Evolutionary conservation across 352 stramenopile species (phyloP), one percentile per base, ranked within the genome.

Genomic region (Phytophthora colocasiae): DNA sequence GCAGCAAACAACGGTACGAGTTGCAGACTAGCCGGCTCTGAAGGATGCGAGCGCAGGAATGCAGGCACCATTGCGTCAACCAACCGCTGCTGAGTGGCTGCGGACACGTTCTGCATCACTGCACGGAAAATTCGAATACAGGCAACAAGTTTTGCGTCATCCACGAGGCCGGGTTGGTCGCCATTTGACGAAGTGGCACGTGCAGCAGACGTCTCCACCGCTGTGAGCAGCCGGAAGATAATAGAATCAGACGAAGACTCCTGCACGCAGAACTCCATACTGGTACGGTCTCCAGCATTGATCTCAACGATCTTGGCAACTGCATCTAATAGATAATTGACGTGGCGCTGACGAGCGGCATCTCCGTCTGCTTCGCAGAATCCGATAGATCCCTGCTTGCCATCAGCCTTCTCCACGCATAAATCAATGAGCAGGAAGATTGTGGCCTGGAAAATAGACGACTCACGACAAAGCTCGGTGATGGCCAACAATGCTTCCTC

Each of bases 261-360:
- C 17, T 80, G 68, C 7, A 90, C 81, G 29, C 85, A 94, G 56
- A 93, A 94, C 55, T 93, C 83, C 87, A 96, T 96, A 64, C 78
- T 92, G 47, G 75, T 77, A 29, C 77, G 79, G 38, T 91, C 81
- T 3, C 81, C 77, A 4, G 80, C 80, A 51, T 93, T 94, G 29
- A 90, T 80, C 59, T 91, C 84, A 15, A 96, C 77, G 31, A 93
- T 96, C 69, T 89, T 87, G 17, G 88, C 88, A 24, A 94, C 81
- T 1, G 88, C 88, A 24, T 89, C 72, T 5, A 95, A 70, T 10
- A 92, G 78, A 8, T 54, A 75, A n/a, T 77, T 47, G 3, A 90
- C 75, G 39, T 84, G 80, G 9, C 58, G 75, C 41, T 80, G 66
- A 31, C 68, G 58, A 46, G 63, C 48, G 26, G 36, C 52, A 10